Base-by-base conservation (phyloP, 2,329 filamentous ascomycete species). In the Dactylonectria estremocensis region DNA sequence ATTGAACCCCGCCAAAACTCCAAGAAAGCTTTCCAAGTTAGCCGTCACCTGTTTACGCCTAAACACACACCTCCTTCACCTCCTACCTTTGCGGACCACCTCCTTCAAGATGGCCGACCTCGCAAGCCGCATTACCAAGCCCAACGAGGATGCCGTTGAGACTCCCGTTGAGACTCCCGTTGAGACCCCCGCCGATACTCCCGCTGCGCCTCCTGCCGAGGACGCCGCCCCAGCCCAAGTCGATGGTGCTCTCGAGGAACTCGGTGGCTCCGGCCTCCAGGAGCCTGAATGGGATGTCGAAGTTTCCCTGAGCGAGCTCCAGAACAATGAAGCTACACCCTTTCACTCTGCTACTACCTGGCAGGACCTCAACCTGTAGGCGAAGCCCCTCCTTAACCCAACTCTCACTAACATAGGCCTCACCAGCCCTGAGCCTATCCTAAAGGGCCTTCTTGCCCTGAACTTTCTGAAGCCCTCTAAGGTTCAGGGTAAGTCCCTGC, bases 391-490 rank as follows among this genome's bases (percentile, higher is more conserved):
- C 40, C 43, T 11, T 9, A 20, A 28, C 31, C 45, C 13, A 18
- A 53, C 45, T 43, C 55, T 28, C 22, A 22, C 68, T 75, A 45
- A 68, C 20, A 35, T 33, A 35, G n/a, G 24, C 20, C 33, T 60
- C 45, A 10, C 33, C 45, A 82, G 83, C 14, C 79, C 80, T 40
- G 78, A 82, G 35, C 68, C 89, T 48, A 92, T 98, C 71, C 88
- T 95, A 61, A 90, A 93, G 72, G 95, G 94, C 54, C 87, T 98
- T 35, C 86, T 91, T 53, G 86, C 89, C 61, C 93, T 98, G 88
- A 93, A 93, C 83, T 98, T 98, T 86, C 89, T 91, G 77, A 97
- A 97, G 82, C 96, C 96, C 0, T 98, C 96, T 64, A 99, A 99
- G 85, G 97, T 99, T 72, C 96, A 99, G 84, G 96, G 97, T 81